Evolutionary conservation across 352 stramenopile genomes (phyloP), one percentile per base, ranked within the genome.

Genomic region (Globisporangium yorkense): DNA sequence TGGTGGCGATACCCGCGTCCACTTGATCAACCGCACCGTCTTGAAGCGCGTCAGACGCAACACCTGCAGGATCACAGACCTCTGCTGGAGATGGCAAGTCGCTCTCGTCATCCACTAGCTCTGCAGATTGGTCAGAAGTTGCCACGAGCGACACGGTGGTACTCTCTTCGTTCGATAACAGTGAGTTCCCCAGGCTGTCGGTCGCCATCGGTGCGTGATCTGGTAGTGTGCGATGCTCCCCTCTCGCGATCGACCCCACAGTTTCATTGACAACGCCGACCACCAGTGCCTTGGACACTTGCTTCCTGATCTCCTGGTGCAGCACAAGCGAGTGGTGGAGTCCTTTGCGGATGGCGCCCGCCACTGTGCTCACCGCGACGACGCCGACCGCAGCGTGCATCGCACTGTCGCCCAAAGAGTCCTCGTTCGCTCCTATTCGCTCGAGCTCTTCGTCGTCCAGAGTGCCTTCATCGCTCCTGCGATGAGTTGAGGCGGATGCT

Each of bases 261-360:
- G n/a, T 20, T 12, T 27, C 44, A 13, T 31, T 9, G 44, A 49
- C n/a, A 8, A 49, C 47, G 33, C 35, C 31, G 15, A 1, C 5
- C 33, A 41, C 33, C 51, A 56, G 31, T 12, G 5, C 27, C 51
- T 20, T 56, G 33, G 33, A 56, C 12, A 49, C 44, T 2, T 49
- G 44, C 21, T 49, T 27, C 16, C 44, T 20, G n/a, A 49, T 21
- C 20, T 49, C 44, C 8, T 49, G 44, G 44, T 49, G 44, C 0
- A 27, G 44, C 24, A 49, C 44, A 12, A 49, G 44, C n/a, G 44
- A 49, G n/a, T 49, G 44, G 24, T 31, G 44, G n/a, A 49, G 44
- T 15, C 44, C 44, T 49, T 13, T 49, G 8, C 21, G 20, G 5
- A 49, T 15, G 20, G 13, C 24, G 13, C 8, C n/a, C 2, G 24